phyloP scores from a whole-genome alignment of 768 basidiomycete genomes.

The Mycena rosella region DNA sequence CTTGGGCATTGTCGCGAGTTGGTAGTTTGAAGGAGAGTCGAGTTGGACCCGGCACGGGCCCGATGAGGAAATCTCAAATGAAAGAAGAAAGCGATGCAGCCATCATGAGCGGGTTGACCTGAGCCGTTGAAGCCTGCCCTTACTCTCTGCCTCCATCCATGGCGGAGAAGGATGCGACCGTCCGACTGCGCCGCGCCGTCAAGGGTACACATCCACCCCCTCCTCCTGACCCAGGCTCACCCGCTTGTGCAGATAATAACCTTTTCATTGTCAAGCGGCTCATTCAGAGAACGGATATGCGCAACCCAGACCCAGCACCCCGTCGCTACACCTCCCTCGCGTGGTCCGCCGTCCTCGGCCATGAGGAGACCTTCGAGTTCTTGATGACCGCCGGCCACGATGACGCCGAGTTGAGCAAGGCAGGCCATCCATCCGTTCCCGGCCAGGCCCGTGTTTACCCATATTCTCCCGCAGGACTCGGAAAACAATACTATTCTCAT shows the following conservation, averaged over 20 bases:
- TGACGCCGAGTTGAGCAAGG: conserved; percentile 92
- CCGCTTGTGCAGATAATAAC: conserved; percentile 81
- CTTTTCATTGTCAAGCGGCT: conserved; percentile 92
- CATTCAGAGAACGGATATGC: conserved; percentile 87
- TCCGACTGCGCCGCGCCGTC: conserved; percentile 82
- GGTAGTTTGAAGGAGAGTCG: no score
- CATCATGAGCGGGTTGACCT: background rate
- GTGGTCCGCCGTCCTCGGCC: conserved; percentile 90
- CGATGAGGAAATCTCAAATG: no score
- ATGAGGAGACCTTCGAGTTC: conserved; percentile 95
- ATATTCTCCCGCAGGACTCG: conserved; percentile 70
- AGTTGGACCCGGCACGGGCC: no score
- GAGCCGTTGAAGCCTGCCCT: background rate
- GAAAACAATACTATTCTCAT: conserved; percentile 96
- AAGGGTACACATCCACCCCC: conserved; percentile 66
- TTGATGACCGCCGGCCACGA: conserved; percentile 89
- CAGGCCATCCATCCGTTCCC: conserved; percentile 52
- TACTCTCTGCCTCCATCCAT: conserved; percentile 55
- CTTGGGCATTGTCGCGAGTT: conserved; percentile 80
- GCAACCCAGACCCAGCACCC: conserved; percentile 86
- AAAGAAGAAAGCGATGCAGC: background rate
- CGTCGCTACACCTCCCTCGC: conserved; percentile 89
- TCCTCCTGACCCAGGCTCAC: conserved; percentile 31
- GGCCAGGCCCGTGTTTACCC: conserved; percentile 34
- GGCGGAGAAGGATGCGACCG: conserved; percentile 87